phyloP scores from a whole-genome alignment of 768 basidiomycete genomes.

The Suillus variegatus region DNA sequence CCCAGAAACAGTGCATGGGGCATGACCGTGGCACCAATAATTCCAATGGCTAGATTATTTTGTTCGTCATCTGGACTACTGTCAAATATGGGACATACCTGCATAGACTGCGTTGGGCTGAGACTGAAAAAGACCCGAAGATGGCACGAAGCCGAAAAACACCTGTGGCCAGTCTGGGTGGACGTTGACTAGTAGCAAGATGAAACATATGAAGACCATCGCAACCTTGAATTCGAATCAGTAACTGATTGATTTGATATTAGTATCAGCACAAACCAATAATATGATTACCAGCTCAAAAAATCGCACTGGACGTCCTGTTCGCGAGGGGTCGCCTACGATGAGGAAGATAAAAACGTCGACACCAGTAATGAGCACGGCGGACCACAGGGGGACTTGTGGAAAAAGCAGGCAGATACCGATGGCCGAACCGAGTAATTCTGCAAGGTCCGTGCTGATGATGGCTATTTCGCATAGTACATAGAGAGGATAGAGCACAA shows the following conservation, averaged over 20 bases:
- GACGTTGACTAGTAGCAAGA: constrained; percentile 43
- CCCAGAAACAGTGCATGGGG: constrained; percentile 61
- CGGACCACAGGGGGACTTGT: constrained; percentile 46
- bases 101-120: constrained; percentile 38
- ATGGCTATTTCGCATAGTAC: constrained; percentile 50
- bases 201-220: constrained; percentile 31
- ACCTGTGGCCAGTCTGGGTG: constrained; percentile 42
- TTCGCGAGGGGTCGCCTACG: constrained; percentile 36
- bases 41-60: constrained; percentile 34
- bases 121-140: constrained; percentile 34
- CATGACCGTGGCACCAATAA: constrained; percentile 58
- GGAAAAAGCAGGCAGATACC: constrained; percentile 56
- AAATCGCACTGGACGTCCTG: constrained; percentile 34
- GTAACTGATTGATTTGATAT: not conserved
- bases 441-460: constrained; percentile 59
- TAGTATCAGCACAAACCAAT: constrained; percentile 28
- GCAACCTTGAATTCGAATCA: constrained; percentile 23
- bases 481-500: constrained; percentile 49
- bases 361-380: constrained; percentile 47
- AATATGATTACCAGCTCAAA: constrained; percentile 40
- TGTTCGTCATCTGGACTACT: constrained; percentile 18
- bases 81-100: constrained; percentile 22
- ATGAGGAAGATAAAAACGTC: constrained; percentile 53
- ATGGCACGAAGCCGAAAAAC: constrained; percentile 43
- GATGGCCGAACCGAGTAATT: constrained; percentile 62